A percentile compares a stretch with the other conserved stretches of the same genome.
Evolutionary conservation across 2,329 filamentous ascomycete genomes (phyloP).

Genomic region (Dothistroma pini): DNA sequence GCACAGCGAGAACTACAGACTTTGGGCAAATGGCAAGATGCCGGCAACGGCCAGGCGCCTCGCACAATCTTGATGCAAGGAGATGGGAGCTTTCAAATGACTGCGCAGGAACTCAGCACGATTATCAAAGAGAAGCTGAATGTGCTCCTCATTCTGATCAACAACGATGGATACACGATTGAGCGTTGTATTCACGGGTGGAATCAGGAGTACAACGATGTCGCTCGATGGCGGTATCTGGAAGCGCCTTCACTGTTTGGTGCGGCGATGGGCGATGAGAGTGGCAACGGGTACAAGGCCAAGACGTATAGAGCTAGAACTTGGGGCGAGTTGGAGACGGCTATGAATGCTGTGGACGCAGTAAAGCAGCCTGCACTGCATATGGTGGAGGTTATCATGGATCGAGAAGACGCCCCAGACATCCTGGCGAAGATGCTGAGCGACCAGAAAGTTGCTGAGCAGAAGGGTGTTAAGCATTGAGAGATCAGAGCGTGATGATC

Average conservation of each 20-base stretch:
- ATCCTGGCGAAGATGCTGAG: conserved; percentile 3
- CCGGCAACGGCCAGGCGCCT: conserved; percentile 26
- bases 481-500: not conserved
- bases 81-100: conserved; percentile 63
- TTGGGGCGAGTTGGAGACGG: not conserved
- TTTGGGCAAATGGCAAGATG: conserved; percentile 25
- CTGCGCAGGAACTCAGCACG: conserved; percentile 62
- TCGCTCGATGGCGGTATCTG: conserved; percentile 13
- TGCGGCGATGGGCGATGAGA: not conserved
- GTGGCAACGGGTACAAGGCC: not conserved
- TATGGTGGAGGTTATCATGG: conserved; percentile 1
- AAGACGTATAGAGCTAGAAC: not conserved
- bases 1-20: conserved; percentile 40
- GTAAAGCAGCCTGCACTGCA: not conserved
- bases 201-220: conserved; percentile 20
- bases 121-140: conserved; percentile 49
- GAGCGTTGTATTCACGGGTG: conserved; percentile 47
- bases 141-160: conserved; percentile 42
- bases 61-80: conserved; percentile 36
- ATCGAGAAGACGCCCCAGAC: conserved; percentile 1
- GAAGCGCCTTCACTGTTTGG: not conserved
- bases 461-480: not conserved
- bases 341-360: not conserved
- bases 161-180: conserved; percentile 48
- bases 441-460: conserved; percentile 1